A percentile compares a stretch with the other conserved stretches of the same genome.
phyloP scores from a whole-genome alignment of 1,284 basidiomycete genomes.

The Rhodotorula sp. region DNA sequence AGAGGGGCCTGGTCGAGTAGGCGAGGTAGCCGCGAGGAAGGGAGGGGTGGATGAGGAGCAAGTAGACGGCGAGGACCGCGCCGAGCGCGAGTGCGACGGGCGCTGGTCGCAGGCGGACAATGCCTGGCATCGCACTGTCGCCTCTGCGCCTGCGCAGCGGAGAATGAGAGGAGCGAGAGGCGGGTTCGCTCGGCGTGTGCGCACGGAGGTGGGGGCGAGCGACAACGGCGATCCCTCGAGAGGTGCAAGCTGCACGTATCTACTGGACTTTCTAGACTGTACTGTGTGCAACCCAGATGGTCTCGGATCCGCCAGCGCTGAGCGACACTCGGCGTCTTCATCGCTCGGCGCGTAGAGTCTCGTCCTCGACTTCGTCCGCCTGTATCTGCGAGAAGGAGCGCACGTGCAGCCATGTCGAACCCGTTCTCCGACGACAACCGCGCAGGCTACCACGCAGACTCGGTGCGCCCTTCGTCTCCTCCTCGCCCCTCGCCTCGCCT shows the following conservation, averaged over 20 bases:
- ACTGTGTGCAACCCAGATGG: no score
- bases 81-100: background rate
- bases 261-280: no score
- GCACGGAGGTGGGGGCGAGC: no score
- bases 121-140: no score
- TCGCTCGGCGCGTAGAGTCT: no score
- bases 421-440: constrained; percentile 74
- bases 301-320: no score
- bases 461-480: background rate
- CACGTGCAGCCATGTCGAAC: constrained; percentile 55
- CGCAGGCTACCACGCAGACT: constrained; percentile 4
- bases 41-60: constrained; percentile 1
- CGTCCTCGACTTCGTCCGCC: no score
- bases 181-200: no score
- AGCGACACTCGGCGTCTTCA: no score
- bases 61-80: background rate
- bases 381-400: background rate
- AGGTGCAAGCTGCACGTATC: no score
- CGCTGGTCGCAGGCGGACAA: background rate
- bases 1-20: constrained; percentile 65
- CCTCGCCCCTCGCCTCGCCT: background rate
- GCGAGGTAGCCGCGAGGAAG: constrained; percentile 44
- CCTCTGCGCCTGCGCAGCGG: no score
- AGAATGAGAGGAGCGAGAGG: background rate
- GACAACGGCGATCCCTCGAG: no score